Evolutionary conservation across 768 basidiomycete species (phyloP).

Genomic region (Crepidotus variabilis): DNA sequence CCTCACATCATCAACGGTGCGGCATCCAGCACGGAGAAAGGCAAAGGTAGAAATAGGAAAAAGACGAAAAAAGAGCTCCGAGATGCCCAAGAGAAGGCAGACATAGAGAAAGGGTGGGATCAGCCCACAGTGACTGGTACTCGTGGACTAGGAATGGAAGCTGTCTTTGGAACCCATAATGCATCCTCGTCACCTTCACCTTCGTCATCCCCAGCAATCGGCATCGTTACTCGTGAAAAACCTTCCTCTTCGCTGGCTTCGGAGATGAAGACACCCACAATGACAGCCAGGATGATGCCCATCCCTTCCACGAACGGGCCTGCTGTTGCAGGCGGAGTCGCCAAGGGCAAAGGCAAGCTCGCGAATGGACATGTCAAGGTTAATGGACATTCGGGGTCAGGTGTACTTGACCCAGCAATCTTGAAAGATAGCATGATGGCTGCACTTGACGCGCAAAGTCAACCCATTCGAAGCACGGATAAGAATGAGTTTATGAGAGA

Average conservation of each 20-base stretch:
- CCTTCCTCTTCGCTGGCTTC: conserved; percentile 5
- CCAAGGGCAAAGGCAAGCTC: conserved; percentile 17
- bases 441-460: conserved; percentile 18
- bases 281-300: conserved; percentile 18
- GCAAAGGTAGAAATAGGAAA: conserved; percentile 26
- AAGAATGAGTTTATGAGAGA: conserved; percentile 59
- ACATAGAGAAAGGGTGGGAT: conserved; percentile 64
- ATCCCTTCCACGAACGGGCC: conserved; percentile 9
- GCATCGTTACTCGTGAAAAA: conserved; percentile 1
- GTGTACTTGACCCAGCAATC: conserved; percentile 19
- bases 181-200: conserved; percentile 23
- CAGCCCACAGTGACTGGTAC: conserved; percentile 26
- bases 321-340: neutral
- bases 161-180: conserved; percentile 1
- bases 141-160: neutral
- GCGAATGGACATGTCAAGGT: conserved; percentile 20
- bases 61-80: conserved; percentile 32
- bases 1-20: conserved; percentile 2
- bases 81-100: conserved; percentile 37
- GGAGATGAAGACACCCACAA: conserved; percentile 27
- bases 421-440: conserved; percentile 27
- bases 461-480: conserved; percentile 28
- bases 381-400: conserved; percentile 14
- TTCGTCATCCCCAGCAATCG: conserved; percentile 12
- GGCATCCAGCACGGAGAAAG: conserved; percentile 13